These are phyloP conservation scores for Pascua sp. DNA, from an alignment of 1,284 basidiomycete genomes.

Conservation along the genomic window DNA sequence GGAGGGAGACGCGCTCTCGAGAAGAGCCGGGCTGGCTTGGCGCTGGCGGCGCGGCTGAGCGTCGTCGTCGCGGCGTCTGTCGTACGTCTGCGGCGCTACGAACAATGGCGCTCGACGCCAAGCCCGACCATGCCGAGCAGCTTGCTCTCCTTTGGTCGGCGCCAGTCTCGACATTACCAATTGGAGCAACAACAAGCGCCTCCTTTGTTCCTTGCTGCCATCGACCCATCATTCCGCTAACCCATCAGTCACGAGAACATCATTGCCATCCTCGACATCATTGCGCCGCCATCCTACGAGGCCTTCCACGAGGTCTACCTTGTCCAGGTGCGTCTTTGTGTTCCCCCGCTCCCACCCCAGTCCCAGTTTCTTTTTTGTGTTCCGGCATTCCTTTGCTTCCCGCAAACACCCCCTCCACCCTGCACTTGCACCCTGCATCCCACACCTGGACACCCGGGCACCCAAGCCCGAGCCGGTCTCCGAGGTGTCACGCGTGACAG, in stretches of 20 bases:
- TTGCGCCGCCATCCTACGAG: constrained; percentile 82
- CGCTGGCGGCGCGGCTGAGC: not conserved
- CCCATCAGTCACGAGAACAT: constrained; percentile 59
- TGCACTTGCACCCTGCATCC: no score
- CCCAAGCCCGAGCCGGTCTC: no score
- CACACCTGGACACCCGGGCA: not conserved
- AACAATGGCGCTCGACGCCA: no score
- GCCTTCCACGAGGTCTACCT: constrained; percentile 79
- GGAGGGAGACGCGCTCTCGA: not conserved
- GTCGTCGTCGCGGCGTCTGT: not conserved
- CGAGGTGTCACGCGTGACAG: no score
- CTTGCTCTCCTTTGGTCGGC: no score
- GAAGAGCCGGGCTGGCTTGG: not conserved
- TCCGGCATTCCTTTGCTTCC: no score
- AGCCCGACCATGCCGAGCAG: no score
- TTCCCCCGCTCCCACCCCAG: not conserved
- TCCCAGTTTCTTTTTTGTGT: not conserved
- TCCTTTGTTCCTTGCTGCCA: not conserved
- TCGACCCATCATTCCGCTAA: not conserved
- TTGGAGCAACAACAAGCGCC: no score
- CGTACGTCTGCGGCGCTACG: no score
- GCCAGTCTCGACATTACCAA: no score
- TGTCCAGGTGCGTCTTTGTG: constrained; percentile 57
- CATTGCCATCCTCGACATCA: constrained; percentile 91
- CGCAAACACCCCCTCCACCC: no score